Evolutionary conservation across 2,329 filamentous ascomycete species (phyloP).

Genomic region (Magnaporthiopsis poae): DNA sequence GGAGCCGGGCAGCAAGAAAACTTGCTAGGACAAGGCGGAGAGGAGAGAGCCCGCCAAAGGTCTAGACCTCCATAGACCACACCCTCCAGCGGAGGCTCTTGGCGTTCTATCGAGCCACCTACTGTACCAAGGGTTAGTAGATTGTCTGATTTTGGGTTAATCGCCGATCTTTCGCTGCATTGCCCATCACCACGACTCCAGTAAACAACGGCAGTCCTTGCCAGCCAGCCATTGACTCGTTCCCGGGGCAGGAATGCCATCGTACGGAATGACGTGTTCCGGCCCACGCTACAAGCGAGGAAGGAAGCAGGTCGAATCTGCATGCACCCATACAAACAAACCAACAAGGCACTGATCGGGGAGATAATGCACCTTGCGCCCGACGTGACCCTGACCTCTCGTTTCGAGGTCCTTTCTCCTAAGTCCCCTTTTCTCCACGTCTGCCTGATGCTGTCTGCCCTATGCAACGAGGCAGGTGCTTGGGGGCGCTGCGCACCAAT

Average conservation of each 20-base stretch:
- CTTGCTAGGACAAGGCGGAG: neutral
- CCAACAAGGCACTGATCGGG: too few species aligned
- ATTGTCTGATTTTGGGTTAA: neutral
- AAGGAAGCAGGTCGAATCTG: too few species aligned
- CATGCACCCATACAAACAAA: too few species aligned
- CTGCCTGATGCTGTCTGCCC: too few species aligned
- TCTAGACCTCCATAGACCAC: neutral
- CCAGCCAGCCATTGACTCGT: neutral
- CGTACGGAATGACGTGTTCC: neutral
- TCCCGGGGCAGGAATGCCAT: neutral
- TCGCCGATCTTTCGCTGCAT: neutral
- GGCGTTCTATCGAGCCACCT: neutral
- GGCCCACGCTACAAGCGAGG: too few species aligned
- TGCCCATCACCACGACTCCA: neutral
- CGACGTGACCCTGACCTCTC: too few species aligned
- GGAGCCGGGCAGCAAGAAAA: neutral
- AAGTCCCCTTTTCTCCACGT: neutral
- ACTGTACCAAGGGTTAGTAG: neutral
- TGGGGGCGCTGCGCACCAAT: too few species aligned
- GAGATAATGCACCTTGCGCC: too few species aligned
- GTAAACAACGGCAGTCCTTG: neutral
- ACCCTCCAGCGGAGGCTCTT: neutral
- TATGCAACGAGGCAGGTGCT: neutral
- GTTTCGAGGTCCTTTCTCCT: neutral
- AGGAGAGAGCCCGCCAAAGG: neutral